Conservation (phyloP, 805 yeast genomes). For the Kodamaea jinghongensis region DNA sequence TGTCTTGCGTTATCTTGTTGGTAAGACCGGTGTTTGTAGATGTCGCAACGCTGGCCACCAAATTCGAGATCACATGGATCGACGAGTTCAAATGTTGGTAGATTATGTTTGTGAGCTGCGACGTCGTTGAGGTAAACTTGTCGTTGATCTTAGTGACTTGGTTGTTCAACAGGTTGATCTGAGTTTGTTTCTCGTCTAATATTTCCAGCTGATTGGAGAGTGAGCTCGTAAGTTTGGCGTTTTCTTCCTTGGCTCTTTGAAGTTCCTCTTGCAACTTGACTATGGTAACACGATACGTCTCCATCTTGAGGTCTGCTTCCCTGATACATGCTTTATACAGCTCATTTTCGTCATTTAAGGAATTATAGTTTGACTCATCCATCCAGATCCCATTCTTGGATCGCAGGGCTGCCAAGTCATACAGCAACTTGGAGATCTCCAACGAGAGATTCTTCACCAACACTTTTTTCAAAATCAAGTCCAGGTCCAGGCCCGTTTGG, state of each 20-base stretch:
- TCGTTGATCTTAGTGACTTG: constrained; percentile 12
- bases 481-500: constrained; percentile 44
- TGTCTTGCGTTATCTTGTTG: neutral
- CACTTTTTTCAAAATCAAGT: constrained; percentile 47
- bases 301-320: constrained; percentile 24
- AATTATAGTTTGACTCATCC: constrained; percentile 53
- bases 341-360: constrained; percentile 27
- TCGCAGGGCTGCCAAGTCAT: constrained; percentile 61
- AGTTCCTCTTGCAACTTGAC: neutral
- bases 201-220: constrained; percentile 2
- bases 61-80: constrained; percentile 6
- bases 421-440: constrained; percentile 55
- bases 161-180: constrained; percentile 8
- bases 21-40: neutral
- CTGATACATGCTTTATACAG: constrained; percentile 20
- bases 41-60: constrained; percentile 2
- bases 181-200: constrained; percentile 4
- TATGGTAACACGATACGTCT: neutral
- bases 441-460: constrained; percentile 51
- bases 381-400: constrained; percentile 64
- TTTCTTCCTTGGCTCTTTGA: neutral
- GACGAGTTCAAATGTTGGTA: constrained; percentile 13
- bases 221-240: neutral
- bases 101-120: constrained; percentile 12
- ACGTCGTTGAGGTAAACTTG: constrained; percentile 11